Percentiles rank a stretch among this genome's conserved stretches.
These are phyloP conservation scores for Fusarium sp. DNA, from an alignment of 2,329 filamentous ascomycete species.

Conservation along the genomic window DNA sequence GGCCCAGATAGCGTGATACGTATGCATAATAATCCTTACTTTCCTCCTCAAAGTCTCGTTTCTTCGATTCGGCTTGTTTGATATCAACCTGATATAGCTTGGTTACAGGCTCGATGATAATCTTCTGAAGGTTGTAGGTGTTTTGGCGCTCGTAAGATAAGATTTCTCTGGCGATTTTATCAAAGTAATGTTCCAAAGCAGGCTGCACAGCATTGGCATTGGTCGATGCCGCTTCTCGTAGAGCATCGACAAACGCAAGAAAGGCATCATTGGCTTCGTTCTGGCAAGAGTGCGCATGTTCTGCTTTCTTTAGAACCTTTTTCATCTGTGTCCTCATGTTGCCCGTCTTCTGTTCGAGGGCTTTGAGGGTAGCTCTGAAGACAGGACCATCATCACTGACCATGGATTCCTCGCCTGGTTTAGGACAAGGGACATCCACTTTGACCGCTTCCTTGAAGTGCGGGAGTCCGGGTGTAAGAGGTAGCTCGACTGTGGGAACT, in stretches of 20 bases:
- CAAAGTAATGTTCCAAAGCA: conserved; percentile 96
- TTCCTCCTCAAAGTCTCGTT: conserved; percentile 97
- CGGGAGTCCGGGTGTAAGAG: conserved; percentile 41
- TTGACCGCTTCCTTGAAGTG: conserved; percentile 69
- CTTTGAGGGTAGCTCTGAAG: conserved; percentile 96
- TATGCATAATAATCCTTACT: conserved; percentile 99
- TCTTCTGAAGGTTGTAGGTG: conserved; percentile 83
- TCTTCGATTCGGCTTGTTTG: conserved; percentile 96
- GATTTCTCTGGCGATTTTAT: conserved; percentile 94
- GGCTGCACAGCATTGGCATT: conserved; percentile 98
- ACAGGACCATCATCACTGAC: conserved; percentile 92
- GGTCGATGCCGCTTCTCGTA: conserved; percentile 87
- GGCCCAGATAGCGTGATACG: conserved; percentile 93
- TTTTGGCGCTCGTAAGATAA: conserved; percentile 88
- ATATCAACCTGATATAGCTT: conserved; percentile 96
- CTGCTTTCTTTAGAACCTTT: conserved; percentile 93
- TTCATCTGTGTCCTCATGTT: conserved; percentile 96
- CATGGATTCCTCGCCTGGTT: conserved; percentile 86
- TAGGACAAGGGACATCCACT: conserved; percentile 87
- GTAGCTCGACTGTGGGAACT: conserved; percentile 53
- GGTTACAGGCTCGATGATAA: conserved; percentile 93
- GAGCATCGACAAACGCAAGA: conserved; percentile 81
- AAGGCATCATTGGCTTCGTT: conserved; percentile 87
- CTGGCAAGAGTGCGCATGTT: conserved; percentile 84
- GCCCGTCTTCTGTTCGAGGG: conserved; percentile 94